Evolutionary conservation across 768 basidiomycete species (phyloP), one percentile per base, ranked within the genome.

Genomic region (Boletus sp.): DNA sequence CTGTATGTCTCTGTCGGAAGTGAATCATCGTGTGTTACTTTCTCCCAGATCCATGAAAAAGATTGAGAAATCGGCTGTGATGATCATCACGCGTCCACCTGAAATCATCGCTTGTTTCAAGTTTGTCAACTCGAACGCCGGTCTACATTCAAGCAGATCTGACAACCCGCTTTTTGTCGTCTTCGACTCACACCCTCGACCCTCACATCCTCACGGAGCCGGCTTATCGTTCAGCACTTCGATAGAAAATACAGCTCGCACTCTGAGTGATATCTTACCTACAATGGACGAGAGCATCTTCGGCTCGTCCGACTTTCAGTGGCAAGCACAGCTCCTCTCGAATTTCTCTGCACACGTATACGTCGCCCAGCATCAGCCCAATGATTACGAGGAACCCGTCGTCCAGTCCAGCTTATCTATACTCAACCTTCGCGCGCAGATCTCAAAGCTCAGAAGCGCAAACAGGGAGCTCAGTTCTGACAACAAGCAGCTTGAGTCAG

Each of bases 101-200:
- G 87, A 88, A 63, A 87, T 88, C 49, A 66, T 88, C 13, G 75
- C 79, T 17, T 80, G 83, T 62, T 62, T 84, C 55, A 74, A 71
- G 54, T 59, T 75, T 37, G 49, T 57, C 33, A 60, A 41, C 33
- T 11, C 43, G 5, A 21, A 48, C 17, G 34, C 50, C 7, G 2
- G 11, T 14, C 25, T 30, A 19, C 34, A 17, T 32, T 27, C 57
- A 7, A 47, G 14, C n/a, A 32, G 46, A 2, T 37, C 49, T n/a
- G 64, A 70, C 23, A 27, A 48, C 21, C 55, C 64, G 3, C 65
- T 82, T 15, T 87, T 82, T 58, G 74, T 81, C 42, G 70, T 87
- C 40, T 88, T 88, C 54, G 86, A 88, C 68, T 85, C 85, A 3
- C 86, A 87, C 62, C 77, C 83, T 6, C 77, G 87, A 11, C 77